A percentile compares a stretch with the other conserved stretches of the same genome.
These are phyloP conservation scores for Hyphodiscus sp. DNA, from an alignment of 2,329 filamentous ascomycete species.

Conservation along the genomic window DNA sequence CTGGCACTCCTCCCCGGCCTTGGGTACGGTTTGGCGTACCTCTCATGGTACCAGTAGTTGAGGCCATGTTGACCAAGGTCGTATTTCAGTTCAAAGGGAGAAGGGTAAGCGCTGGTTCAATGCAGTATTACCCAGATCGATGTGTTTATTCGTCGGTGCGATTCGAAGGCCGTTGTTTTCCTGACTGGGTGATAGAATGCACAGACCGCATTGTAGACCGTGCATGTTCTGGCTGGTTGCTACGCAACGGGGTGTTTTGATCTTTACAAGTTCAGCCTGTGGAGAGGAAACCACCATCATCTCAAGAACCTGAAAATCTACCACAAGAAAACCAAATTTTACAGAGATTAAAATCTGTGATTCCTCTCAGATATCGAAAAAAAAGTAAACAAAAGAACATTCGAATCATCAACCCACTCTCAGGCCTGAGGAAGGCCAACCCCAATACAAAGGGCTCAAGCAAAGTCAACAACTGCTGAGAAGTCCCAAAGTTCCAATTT, in stretches of 20 bases:
- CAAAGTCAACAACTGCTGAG: constrained; percentile 44
- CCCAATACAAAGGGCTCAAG: constrained; percentile 21
- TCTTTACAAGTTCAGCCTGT: too few relatives aligned
- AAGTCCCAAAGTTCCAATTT: constrained; percentile 36
- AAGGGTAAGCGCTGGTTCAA: constrained; percentile 11
- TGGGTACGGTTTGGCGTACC: constrained; percentile 61
- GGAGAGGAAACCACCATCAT: background rate
- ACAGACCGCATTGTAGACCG: background rate
- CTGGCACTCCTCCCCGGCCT: constrained; percentile 49
- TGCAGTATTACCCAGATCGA: background rate
- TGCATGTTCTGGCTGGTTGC: background rate
- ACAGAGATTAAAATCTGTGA: too few relatives aligned
- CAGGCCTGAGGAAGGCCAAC: constrained; percentile 25
- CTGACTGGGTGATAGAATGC: background rate
- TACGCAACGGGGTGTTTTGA: background rate
- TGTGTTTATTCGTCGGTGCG: constrained; percentile 2
- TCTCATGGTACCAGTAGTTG: constrained; percentile 49
- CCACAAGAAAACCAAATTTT: background rate
- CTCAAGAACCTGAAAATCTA: background rate
- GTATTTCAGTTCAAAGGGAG: background rate
- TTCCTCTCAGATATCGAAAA: too few relatives aligned
- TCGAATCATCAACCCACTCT: constrained; percentile 3
- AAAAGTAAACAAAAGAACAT: constrained; percentile 2
- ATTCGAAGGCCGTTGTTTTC: background rate
- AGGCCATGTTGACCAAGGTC: constrained; percentile 24